Percentiles rank a stretch among this genome's conserved stretches.
phyloP scores from a whole-genome alignment of 352 stramenopile genomes.

The Blastocystis sp. region DNA sequence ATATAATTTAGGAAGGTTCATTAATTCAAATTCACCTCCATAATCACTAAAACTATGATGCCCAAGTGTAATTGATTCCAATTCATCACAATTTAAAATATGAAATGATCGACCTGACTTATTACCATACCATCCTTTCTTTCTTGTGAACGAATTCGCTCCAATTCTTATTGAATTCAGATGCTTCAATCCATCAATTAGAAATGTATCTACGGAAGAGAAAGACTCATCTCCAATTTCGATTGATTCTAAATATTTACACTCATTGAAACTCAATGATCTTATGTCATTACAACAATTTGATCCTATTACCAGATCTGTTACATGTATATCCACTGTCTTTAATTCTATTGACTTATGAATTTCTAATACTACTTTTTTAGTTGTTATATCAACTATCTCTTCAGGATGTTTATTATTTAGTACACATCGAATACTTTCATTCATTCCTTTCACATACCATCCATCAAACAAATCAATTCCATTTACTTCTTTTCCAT shows the following conservation, averaged over 20 bases:
- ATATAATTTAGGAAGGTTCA: background rate
- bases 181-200: background rate
- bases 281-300: background rate
- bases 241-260: background rate
- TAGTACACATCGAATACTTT: background rate
- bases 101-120: background rate
- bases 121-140: background rate
- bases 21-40: background rate
- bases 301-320: background rate
- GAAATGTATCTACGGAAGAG: background rate
- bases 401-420: background rate
- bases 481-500: background rate
- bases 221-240: background rate
- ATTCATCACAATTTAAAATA: background rate
- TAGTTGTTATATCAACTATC: background rate
- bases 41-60: background rate
- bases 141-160: background rate
- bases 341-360: background rate
- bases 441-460: background rate
- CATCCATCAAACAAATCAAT: background rate
- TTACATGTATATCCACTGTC: background rate
- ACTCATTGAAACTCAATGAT: background rate
- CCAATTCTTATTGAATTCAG: background rate
- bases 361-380: background rate
- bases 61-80: background rate